Base-by-base conservation (phyloP, 306 rosid genomes). In the Neltuma alba region DNA sequence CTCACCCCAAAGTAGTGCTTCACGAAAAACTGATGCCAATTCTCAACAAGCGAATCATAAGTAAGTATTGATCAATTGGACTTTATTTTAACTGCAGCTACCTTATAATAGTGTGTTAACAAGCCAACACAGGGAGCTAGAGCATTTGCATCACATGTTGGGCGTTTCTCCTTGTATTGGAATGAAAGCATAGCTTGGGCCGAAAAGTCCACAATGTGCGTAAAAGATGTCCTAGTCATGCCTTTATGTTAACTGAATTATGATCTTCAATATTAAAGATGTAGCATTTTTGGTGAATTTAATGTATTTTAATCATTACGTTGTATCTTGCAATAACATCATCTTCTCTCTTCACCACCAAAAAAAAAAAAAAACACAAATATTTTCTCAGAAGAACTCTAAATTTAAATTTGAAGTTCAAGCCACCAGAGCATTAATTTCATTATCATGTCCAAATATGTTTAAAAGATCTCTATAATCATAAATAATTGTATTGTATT, bases 21-120 rank as follows among this genome's bases (percentile, higher is more conserved):
- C 88, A 11, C 84, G 81, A 10, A 84, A 80, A 79, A 63, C 91
- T 70, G 93, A 91, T 77, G 89, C 85, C 83, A 79, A 85, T 57
- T 33, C 87, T 38, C 90, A 83, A 57, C 41, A 84, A 33, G 78
- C 41, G 25, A 85, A 86, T 80, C 99, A 94, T 66, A 83, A 81
- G 97, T 94, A 67, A 79, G 92, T 84, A 73, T 58, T 82, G 34
- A 79, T 74, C 55, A 31, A 75, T 57, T 52, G 23, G 38, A 15
- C 20, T 75, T 58, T 57, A 21, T 77, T 23, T 66, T 44, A 70
- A 71, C 63, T 52, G 58, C 42, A 33, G 16, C 66, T 68, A 66
- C 13, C 52, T 76, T 55, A 42, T 80, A 18, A 55, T 84, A 62
- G 47, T 28, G 67, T 28, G 50, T 61, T 66, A 70, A 0, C 60